Evolutionary conservation across 768 basidiomycete genomes (phyloP).

Genomic region (Lyophyllum decastes): DNA sequence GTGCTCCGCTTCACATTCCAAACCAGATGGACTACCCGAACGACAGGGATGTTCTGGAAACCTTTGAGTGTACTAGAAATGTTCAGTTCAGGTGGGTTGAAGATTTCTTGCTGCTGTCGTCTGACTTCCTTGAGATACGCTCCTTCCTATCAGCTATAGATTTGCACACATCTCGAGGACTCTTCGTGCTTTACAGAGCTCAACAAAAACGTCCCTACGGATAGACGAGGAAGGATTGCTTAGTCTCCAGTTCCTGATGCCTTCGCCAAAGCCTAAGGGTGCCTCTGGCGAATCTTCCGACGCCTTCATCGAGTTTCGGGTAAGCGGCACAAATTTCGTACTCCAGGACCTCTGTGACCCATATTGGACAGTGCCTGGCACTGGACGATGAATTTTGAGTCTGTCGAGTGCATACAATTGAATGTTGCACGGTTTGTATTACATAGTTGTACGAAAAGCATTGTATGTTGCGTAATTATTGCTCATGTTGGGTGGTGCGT

Average conservation of each 20-base stretch:
- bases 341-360: background rate
- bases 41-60: conserved; percentile 87
- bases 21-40: conserved; percentile 93
- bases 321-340: conserved; percentile 39
- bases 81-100: conserved; percentile 67
- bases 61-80: conserved; percentile 74
- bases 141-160: conserved; percentile 63
- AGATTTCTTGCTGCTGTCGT: background rate
- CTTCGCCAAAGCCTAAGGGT: conserved; percentile 44
- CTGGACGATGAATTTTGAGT: conserved; percentile 36
- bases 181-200: conserved; percentile 74
- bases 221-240: conserved; percentile 83
- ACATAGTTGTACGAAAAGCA: background rate
- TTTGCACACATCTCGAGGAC: conserved; percentile 76
- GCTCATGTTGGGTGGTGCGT: background rate
- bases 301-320: conserved; percentile 88
- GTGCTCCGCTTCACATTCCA: background rate
- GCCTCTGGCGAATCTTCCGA: conserved; percentile 40
- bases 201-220: conserved; percentile 85
- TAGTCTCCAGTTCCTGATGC: conserved; percentile 90
- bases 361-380: conserved; percentile 39
- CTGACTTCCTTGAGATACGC: background rate
- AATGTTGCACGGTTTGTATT: background rate
- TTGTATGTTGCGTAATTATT: background rate
- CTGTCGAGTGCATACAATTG: background rate